Base-by-base conservation (phyloP, 345 rosid species). In the Mercurialis annua region DNA sequence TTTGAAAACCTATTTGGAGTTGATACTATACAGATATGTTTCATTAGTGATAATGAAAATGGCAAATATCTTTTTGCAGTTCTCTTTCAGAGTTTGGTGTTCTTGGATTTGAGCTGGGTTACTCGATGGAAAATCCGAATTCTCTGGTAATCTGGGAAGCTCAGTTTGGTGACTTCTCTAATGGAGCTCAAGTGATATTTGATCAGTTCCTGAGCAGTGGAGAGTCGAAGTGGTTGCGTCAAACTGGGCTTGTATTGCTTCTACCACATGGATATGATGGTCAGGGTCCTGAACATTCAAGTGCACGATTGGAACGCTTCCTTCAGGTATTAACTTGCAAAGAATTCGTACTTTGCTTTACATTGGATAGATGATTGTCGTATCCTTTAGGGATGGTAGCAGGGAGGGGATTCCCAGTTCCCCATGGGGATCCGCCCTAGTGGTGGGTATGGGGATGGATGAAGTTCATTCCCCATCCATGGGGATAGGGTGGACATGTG, bases 201-300 rank as follows among this genome's bases (percentile, higher is more conserved):
- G 92, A 89, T 73, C 90, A 89, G 77, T 89, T 89, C 75, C 11
- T 89, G 62, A 87, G 92, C 73, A 85, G 96, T 65, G 92, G 96
- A 23, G 96, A 89, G 71, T 84, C 96, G 44, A 89, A 89, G 69
- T 89, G 96, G 96, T 71, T 89, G 71, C 86, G 96, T 61, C 92
- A 89, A 55, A 82, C 86, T 21, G 96, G 96, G 49, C 92, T 89
- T 68, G 96, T 87, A 42, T 47, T 87, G 73, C 79, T 89, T 38
- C 92, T 89, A 58, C 92, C 96, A 51, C 96, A 84, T 73, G 96
- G 90, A 55, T 89, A 87, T 76, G 92, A 85, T 73, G 96, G 96
- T 43, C 96, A 87, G 59, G 92, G 96, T 47, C 96, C 96, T 72
- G 96, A 87, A 76, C 92, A 89, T 80, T 89, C 96, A 55, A 89